A percentile compares a stretch with the other conserved stretches of the same genome.
phyloP scores from a whole-genome alignment of 176 grass and related monocot species.

The Bothriochloa decipiens region DNA sequence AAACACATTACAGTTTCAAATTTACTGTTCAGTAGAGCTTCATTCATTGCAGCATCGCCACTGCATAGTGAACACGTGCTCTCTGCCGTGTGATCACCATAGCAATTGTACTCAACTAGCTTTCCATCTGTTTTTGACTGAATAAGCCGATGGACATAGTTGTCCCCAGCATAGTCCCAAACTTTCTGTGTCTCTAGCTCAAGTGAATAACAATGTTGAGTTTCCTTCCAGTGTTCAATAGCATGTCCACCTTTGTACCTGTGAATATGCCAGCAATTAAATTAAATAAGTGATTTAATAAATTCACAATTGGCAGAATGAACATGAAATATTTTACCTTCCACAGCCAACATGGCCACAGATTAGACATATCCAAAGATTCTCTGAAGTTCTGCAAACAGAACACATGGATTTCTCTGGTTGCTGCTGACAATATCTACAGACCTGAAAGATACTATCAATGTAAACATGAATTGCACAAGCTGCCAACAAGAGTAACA shows the following conservation, averaged over 20 bases:
- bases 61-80: conserved; percentile 47
- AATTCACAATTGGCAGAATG: conserved; percentile 19
- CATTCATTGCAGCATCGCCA: conserved; percentile 63
- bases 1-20: conserved; percentile 87
- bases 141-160: conserved; percentile 94
- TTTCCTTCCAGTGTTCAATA: conserved; percentile 90
- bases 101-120: conserved; percentile 77
- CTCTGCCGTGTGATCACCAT: conserved; percentile 54
- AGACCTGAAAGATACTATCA: conserved; percentile 66
- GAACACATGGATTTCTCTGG: conserved; percentile 90
- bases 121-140: conserved; percentile 97
- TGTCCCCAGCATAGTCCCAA: conserved; percentile 99
- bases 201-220: conserved; percentile 94
- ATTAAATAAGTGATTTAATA: conserved; percentile 29
- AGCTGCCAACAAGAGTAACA: not conserved
- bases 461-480: conserved; percentile 31
- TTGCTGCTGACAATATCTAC: conserved; percentile 98
- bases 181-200: conserved; percentile 96
- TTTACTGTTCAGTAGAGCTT: conserved; percentile 95
- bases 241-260: conserved; percentile 94
- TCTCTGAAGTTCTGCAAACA: conserved; percentile 78
- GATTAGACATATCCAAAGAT: conserved; percentile 96
- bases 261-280: conserved; percentile 26
- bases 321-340: conserved; percentile 69
- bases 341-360: conserved; percentile 96